Base-by-base conservation (phyloP, 768 basidiomycete species). In the Termitomyces sp. region DNA sequence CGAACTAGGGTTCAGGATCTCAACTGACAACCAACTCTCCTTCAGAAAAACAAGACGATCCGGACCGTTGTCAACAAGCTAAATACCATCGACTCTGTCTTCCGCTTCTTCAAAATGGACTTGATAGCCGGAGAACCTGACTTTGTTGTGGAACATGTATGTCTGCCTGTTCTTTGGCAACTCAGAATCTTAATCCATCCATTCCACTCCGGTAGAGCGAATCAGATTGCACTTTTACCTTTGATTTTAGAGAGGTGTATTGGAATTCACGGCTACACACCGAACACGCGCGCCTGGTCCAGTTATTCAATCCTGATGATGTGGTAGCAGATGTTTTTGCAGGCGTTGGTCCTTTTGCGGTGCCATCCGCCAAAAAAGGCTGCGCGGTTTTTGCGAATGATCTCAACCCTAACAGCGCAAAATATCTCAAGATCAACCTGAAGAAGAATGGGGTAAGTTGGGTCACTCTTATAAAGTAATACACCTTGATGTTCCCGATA, bases 91-190 rank as follows among this genome's bases (percentile, higher is more conserved):
- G 85, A 94, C 67, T 85, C 79, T 27, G 79, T 88, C 68, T 99
- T 95, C 70, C 86, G 97, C 20, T 89, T 95, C 62, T 99, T 99
- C 71, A 81, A 90, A 64, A 98, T 99, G 97, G 97, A 99, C 65
- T 77, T 98, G 6, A 77, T 99, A 40, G 97, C 96, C 0, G 97
- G 97, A 1, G 89, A 95, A 57, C 82, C 87, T 1, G 81, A 97
- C 65, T 94, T 87, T 68, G 65, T 94, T 24, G 95, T 98, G 5
- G 84, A 90, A 65, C 90, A 93, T 72, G 96, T 96, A 64, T 74
- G n/a, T 33, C 26, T 30, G 3, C 26, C 30, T 52, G 40, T 34
- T 37, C 27, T 34, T 12, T 52, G 4, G 20, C 52, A 32, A 55
- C 42, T 24, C 26, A 49, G 33, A 39, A 42, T 40, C 37, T 18